Evolutionary conservation across 2,329 filamentous ascomycete genomes (phyloP).

Genomic region (Penicillium aurantiogriseum): DNA sequence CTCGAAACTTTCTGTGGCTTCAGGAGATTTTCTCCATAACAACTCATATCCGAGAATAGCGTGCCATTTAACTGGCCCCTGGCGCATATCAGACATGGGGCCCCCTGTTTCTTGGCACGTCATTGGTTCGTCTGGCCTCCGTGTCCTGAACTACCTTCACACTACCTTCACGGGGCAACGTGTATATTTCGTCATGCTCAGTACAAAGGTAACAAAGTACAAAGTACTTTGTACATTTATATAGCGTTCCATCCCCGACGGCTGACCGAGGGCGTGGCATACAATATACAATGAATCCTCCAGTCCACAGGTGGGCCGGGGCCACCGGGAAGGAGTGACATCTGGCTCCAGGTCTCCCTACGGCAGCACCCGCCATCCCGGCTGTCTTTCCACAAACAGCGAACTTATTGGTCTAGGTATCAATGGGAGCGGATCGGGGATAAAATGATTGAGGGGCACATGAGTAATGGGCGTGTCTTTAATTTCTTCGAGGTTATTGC

Average conservation of each 20-base stretch:
- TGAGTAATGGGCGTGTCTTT: not conserved
- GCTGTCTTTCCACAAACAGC: slow-evolving; percentile 11
- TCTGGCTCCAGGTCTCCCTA: not conserved
- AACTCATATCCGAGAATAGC: not conserved
- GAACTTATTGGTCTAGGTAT: not conserved
- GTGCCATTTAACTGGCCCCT: not conserved
- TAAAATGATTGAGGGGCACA: not conserved
- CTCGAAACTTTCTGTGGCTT: not conserved
- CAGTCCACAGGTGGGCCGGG: not conserved
- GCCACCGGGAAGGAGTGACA: not conserved
- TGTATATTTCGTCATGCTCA: not conserved
- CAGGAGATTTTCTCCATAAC: not conserved
- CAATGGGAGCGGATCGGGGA: not conserved
- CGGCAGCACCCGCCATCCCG: slow-evolving; percentile 17
- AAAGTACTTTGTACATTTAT: not conserved
- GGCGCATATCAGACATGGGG: not conserved
- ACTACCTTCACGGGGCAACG: not conserved
- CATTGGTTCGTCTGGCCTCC: not conserved
- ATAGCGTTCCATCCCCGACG: not conserved
- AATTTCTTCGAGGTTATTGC: not conserved
- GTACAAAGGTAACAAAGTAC: not conserved
- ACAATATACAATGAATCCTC: not conserved
- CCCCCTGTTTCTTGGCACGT: not conserved
- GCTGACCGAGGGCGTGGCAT: not conserved
- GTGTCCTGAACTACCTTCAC: not conserved